Base-by-base conservation (phyloP, 495 filamentous ascomycete species). In the Talaromyces stipitatus region DNA sequence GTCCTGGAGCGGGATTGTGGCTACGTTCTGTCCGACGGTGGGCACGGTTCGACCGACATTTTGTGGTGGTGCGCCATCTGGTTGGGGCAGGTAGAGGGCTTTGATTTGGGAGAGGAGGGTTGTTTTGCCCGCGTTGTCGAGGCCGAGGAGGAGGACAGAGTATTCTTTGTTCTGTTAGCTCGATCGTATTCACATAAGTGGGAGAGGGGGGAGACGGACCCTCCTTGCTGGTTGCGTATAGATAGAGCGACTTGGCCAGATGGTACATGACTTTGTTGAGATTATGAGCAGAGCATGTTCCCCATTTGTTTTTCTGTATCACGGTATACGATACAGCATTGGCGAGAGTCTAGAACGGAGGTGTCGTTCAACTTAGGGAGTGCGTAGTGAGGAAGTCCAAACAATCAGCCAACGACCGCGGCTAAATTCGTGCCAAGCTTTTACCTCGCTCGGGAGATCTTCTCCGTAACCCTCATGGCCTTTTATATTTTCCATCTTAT, bases 51-150 rank as follows among this genome's bases (percentile, higher is more conserved):
- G 84, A 54, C 78, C 71, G 53, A 70, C 74, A 80, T 84, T 74
- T 57, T 72, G 64, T 12, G 69, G 58, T 72, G 74, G 69, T 54
- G 81, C 69, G 56, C 82, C 78, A 62, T 80, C 78, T 14, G 74
- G 61, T 57, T 81, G 79, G 32, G 87, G 84, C 56, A 85, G 80
- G 74, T 88, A 95, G 64, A 92, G 78, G 36, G 90, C 82, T 74
- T 96, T 96, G 66, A 97, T 88, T 67, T 96, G 90, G 60, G 94
- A 90, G 71, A 96, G 91, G 69, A 98, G 91, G 12, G 94, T 98
- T 32, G 94, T 97, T 78, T 98, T 98, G 71, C 94, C 94, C 53
- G 94, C 94, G 65, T 97, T 97, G 75, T 98, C 94, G 67, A 98
- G 87, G 53, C 94, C 94, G 61, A 97, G 88, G 50, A 98, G 88